These are phyloP conservation scores for Tolypocladium sp. DNA, from an alignment of 2,329 filamentous ascomycete genomes.

Conservation along the genomic window DNA sequence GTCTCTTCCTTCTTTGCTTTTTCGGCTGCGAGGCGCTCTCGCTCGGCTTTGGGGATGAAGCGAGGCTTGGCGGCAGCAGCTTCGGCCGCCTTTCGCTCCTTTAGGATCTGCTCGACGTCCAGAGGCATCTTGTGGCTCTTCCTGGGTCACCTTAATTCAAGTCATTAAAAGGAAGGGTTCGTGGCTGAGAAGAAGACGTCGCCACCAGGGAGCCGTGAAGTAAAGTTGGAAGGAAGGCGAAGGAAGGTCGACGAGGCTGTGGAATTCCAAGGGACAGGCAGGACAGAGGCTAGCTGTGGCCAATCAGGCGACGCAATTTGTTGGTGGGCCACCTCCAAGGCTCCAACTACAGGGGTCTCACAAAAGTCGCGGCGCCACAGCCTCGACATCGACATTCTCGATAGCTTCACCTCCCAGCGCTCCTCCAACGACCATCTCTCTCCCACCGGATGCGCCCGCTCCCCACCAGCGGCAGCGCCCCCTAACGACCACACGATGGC, in stretches of 20 bases:
- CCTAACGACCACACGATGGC: constrained; percentile 18
- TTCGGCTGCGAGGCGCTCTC: constrained; percentile 71
- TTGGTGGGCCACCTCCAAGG: not conserved
- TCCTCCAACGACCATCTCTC: not conserved
- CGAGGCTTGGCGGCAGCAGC: constrained; percentile 80
- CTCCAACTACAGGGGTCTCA: not conserved
- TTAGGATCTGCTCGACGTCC: constrained; percentile 77
- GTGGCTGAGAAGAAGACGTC: too few species aligned
- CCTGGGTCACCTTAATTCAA: not conserved
- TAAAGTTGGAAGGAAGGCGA: not conserved
- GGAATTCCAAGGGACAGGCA: not conserved
- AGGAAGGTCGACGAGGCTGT: constrained; percentile 6
- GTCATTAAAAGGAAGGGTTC: too few species aligned
- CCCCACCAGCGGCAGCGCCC: constrained; percentile 8
- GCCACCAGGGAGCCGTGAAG: not conserved
- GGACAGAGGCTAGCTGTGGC: not conserved
- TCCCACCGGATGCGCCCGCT: constrained; percentile 1
- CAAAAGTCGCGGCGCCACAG: constrained; percentile 6
- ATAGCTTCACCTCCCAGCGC: not conserved
- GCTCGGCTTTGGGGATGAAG: constrained; percentile 75
- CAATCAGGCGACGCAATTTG: constrained; percentile 1
- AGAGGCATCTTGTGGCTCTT: constrained; percentile 32
- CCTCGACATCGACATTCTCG: constrained; percentile 4
- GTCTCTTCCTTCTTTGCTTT: constrained; percentile 64
- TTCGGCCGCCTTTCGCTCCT: constrained; percentile 78